Conservation (phyloP, 768 basidiomycete genomes). For the Fomitopsis pulvina region DNA sequence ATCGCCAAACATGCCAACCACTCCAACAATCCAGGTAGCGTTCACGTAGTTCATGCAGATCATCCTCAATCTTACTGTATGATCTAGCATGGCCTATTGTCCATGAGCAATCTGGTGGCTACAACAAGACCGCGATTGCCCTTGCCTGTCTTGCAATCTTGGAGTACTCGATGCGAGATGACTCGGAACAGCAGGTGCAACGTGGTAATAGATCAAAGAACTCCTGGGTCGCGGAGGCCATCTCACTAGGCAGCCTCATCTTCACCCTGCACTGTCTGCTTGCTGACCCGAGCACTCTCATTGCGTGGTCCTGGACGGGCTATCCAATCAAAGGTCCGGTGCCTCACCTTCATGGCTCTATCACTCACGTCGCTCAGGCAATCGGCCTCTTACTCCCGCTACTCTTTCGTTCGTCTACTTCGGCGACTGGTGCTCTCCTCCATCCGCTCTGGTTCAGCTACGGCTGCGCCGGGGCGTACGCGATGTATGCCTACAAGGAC, state of each 20-base stretch:
- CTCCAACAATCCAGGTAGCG: slow-evolving; percentile 71
- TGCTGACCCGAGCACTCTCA: slow-evolving; percentile 68
- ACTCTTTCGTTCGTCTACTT: slow-evolving; percentile 17
- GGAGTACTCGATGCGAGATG: slow-evolving; percentile 50
- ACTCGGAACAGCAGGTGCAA: slow-evolving; percentile 14
- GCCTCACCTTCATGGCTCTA: slow-evolving; percentile 61
- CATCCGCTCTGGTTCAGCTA: slow-evolving; percentile 49
- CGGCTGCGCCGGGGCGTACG: slow-evolving; percentile 45
- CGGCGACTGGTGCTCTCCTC: slow-evolving; percentile 20
- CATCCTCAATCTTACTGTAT: too few relatives aligned
- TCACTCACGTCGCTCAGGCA: slow-evolving; percentile 59
- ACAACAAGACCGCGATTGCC: slow-evolving; percentile 58
- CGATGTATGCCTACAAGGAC: slow-evolving; percentile 53
- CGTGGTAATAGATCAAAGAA: not conserved
- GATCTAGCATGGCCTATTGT: slow-evolving; percentile 77
- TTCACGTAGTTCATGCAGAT: too few relatives aligned
- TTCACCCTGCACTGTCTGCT: slow-evolving; percentile 70
- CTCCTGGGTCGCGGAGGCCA: slow-evolving; percentile 34
- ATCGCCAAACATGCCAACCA: slow-evolving; percentile 73
- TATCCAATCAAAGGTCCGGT: slow-evolving; percentile 69
- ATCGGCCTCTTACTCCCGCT: slow-evolving; percentile 46
- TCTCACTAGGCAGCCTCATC: slow-evolving; percentile 61
- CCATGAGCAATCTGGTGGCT: slow-evolving; percentile 56
- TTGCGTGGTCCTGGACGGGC: slow-evolving; percentile 91
- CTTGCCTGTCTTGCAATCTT: slow-evolving; percentile 52